Percentiles rank a stretch among this genome's conserved stretches.
Conservation (phyloP, 2,329 filamentous ascomycete species). For the Fusarium sp. region DNA sequence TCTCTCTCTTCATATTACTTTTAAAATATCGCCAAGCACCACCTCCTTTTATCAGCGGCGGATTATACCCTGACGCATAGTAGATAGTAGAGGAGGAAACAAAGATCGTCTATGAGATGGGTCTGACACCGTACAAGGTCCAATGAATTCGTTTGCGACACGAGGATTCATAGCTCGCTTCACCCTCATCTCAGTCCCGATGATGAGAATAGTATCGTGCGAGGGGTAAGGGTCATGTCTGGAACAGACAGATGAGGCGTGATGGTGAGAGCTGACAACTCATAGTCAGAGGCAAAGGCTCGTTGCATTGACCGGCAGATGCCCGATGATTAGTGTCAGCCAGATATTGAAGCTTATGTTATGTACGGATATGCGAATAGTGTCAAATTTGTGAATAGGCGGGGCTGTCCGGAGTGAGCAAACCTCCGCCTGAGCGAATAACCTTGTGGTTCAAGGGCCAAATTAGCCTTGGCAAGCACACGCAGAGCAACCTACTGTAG, state of each 20-base stretch:
- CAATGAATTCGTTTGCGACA: slow-evolving; percentile 21
- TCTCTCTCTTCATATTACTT: slow-evolving; percentile 10
- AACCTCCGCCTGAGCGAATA: slow-evolving; percentile 19
- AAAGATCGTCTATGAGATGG: slow-evolving; percentile 37
- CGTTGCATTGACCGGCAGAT: slow-evolving; percentile 11
- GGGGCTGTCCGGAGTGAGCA: slow-evolving; percentile 6
- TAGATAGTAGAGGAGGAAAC: slow-evolving; percentile 38
- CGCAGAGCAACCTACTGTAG: slow-evolving; percentile 22
- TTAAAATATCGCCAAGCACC: slow-evolving; percentile 33
- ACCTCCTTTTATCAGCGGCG: slow-evolving; percentile 42
- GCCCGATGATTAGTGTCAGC: slow-evolving; percentile 1
- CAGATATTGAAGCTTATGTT: slow-evolving; percentile 8
- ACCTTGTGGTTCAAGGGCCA: slow-evolving; percentile 2
- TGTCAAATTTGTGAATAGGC: slow-evolving; percentile 35
- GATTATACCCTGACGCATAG: slow-evolving; percentile 37
- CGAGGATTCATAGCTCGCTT: slow-evolving; percentile 15
- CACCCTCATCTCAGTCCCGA: slow-evolving; percentile 14
- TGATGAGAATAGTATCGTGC: slow-evolving; percentile 20
- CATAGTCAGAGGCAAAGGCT: slow-evolving; percentile 12
- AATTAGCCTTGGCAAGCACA: slow-evolving; percentile 11
- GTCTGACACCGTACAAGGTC: slow-evolving; percentile 22
- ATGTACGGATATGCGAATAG: slow-evolving; percentile 28
- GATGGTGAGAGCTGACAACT: slow-evolving; percentile 27
- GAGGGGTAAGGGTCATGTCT: slow-evolving; percentile 15
- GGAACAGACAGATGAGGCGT: slow-evolving; percentile 32